These are phyloP conservation scores for Sarocladium kiliense DNA, from an alignment of 2,329 filamentous ascomycete genomes.

Conservation along the genomic window DNA sequence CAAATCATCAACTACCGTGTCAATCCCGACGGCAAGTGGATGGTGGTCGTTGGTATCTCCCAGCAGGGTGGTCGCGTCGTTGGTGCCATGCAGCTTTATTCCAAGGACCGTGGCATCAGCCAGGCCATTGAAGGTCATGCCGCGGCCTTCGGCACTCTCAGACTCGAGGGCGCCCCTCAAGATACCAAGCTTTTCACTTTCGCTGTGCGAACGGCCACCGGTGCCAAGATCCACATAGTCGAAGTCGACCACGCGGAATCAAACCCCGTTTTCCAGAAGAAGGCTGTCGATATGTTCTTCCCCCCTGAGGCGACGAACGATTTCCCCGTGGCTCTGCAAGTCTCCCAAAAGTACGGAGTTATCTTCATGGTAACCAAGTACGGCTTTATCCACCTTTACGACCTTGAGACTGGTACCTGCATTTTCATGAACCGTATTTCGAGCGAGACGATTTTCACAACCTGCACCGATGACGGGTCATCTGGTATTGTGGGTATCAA, in stretches of 20 bases:
- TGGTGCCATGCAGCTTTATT: conserved; percentile 95
- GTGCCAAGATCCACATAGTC: conserved; percentile 94
- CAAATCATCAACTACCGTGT: conserved; percentile 99
- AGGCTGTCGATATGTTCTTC: conserved; percentile 97
- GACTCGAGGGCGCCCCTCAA: conserved; percentile 80
- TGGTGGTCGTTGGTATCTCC: conserved; percentile 94
- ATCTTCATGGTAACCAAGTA: conserved; percentile 98
- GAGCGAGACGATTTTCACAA: conserved; percentile 98
- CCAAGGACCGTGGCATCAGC: conserved; percentile 91
- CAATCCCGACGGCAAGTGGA: conserved; percentile 95
- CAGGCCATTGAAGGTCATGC: conserved; percentile 98
- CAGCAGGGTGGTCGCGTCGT: conserved; percentile 90
- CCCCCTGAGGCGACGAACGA: conserved; percentile 92
- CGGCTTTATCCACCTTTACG: conserved; percentile 97
- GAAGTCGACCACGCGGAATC: conserved; percentile 91
- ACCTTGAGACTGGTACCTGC: conserved; percentile 89
- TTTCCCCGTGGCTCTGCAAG: conserved; percentile 96
- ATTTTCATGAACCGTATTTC: conserved; percentile 99
- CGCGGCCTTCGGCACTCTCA: conserved; percentile 84
- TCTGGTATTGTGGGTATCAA: conserved; percentile 92
- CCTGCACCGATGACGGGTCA: conserved; percentile 75
- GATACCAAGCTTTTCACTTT: conserved; percentile 97
- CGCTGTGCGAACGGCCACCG: conserved; percentile 81
- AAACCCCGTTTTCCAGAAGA: conserved; percentile 89
- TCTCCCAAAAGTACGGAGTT: conserved; percentile 93